Percentiles rank a stretch among this genome's conserved stretches.
phyloP scores from a whole-genome alignment of 108 stramenopile species.

The Bacterosira constricta region DNA sequence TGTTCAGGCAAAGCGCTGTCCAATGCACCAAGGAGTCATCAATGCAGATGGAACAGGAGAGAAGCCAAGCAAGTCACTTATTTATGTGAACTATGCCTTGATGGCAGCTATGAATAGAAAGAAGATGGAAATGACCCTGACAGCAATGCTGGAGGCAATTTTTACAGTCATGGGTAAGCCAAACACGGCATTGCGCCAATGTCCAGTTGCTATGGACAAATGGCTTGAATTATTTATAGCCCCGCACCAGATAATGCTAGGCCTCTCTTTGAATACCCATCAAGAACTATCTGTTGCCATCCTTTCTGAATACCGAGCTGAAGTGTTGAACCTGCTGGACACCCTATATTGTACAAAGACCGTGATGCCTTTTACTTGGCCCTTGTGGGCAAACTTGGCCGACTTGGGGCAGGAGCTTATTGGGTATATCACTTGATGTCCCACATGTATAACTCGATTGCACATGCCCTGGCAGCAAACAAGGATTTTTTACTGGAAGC shows the following conservation, averaged over 20 bases:
- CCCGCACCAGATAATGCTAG: neutral
- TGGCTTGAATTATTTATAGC: neutral
- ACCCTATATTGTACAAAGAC: too few species aligned
- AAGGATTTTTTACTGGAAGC: neutral
- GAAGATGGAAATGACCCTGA: neutral
- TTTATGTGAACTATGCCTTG: neutral
- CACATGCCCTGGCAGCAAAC: constrained; percentile 4
- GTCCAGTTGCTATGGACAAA: constrained; percentile 22
- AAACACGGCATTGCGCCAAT: neutral
- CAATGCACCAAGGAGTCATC: neutral
- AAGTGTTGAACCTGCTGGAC: neutral
- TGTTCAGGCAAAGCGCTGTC: neutral
- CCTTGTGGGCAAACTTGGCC: too few species aligned
- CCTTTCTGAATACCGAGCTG: neutral
- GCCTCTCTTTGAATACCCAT: neutral
- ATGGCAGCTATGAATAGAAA: neutral
- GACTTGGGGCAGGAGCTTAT: too few species aligned
- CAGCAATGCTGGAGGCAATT: constrained; percentile 21
- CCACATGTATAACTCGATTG: too few species aligned
- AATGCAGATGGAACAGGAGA: too few species aligned
- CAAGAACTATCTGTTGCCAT: neutral
- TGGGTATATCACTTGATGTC: too few species aligned
- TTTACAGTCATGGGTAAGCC: constrained; percentile 20
- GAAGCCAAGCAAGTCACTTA: too few species aligned
- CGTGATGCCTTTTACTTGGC: too few species aligned